Base-by-base conservation (phyloP, 1,284 basidiomycete species). In the Irpex sp. region DNA sequence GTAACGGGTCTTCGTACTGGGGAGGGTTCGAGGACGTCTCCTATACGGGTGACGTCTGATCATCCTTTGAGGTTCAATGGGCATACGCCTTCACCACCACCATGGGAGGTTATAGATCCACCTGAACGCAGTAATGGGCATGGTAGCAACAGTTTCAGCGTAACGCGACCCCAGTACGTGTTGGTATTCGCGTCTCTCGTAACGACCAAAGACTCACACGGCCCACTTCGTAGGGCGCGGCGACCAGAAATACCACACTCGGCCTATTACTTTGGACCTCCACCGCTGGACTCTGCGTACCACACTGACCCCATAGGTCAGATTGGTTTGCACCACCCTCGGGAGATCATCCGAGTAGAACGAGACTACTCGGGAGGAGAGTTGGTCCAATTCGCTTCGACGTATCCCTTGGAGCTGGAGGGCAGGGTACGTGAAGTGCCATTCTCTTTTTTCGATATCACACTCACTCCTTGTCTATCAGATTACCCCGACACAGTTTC, bases 321-420 rank as follows among this genome's bases (percentile, higher is more conserved):
- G 61, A 88, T 94, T 62, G 91, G 91, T 5, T 75, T 90, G 21
- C 90, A 94, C 72, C 87, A 92, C 69, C 92, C 93, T n/a, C 85
- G 93, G 60, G 93, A 95, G 76, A 85, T 95, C 64, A 78, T 95
- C 63, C 82, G 93, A 44, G 80, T 95, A 58, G 93, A 95, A 75
- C 79, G 93, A 54, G 93, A 95, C 74, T 95, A 94, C 70, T 84
- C 81, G 15, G 85, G 88, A 0, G 93, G 93, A 4, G 93, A 95
- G 72, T 76, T 94, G 21, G 80, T 85, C 9, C 93, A 95, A 73
- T 92, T 94, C 73, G 81, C 90, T 37, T 83, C 92, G 0, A 84
- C 89, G 66, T 95, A 91, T 74, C 93, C 91, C 1, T 75, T 94
- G 21, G 93, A 95, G 70, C 78, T 95, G 5, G 92, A 94, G 70